Conservation (phyloP, 2,329 filamentous ascomycete genomes). For the Cercospora zeina region DNA sequence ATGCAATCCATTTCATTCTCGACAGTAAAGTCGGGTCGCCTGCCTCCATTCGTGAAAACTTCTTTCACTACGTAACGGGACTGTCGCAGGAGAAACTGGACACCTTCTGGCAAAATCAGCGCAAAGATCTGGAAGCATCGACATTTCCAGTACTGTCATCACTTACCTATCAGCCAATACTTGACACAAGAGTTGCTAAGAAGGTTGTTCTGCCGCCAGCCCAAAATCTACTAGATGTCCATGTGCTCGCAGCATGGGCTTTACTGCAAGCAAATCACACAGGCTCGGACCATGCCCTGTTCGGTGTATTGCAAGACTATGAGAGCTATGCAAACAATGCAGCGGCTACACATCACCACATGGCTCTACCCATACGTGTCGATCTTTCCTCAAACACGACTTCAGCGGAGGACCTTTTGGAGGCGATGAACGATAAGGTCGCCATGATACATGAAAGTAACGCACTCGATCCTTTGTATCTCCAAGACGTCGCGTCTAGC, state of each 20-base stretch:
- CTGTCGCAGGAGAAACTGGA: neutral
- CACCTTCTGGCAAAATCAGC: neutral
- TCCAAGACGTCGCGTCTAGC: neutral
- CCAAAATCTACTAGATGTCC: neutral
- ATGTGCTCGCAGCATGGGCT: constrained; percentile 10
- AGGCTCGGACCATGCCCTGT: constrained; percentile 13
- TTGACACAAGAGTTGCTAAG: neutral
- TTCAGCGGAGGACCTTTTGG: neutral
- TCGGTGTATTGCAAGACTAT: neutral
- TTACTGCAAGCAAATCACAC: constrained; percentile 14
- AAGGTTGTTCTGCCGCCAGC: neutral
- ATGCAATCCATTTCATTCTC: neutral
- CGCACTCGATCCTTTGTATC: neutral
- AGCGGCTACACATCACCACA: no score
- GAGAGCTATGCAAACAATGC: neutral
- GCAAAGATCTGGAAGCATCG: neutral
- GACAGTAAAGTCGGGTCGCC: neutral
- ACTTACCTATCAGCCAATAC: neutral
- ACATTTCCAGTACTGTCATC: constrained; percentile 3
- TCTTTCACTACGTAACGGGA: neutral
- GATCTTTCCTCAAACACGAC: neutral
- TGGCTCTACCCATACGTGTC: neutral
- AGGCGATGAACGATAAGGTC: neutral
- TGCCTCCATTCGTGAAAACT: neutral
- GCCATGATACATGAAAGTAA: neutral